These are phyloP conservation scores for Suillus lakei DNA, from an alignment of 768 basidiomycete species.

Conservation along the genomic window DNA sequence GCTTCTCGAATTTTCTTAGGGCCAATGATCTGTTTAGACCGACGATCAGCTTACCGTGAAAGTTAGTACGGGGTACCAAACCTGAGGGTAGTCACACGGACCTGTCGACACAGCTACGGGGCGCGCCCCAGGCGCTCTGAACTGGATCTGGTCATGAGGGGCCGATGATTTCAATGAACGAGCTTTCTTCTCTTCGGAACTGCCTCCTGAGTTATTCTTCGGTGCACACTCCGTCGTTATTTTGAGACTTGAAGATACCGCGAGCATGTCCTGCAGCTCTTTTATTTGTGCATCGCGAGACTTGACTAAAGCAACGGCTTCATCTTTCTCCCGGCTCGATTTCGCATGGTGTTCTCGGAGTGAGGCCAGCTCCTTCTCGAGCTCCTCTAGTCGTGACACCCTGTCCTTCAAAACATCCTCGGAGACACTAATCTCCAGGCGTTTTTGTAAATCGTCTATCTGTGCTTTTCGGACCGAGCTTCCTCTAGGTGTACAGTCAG, in stretches of 20 bases:
- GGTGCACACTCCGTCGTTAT: background rate
- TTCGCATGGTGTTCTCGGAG: background rate
- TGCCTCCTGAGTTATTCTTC: background rate
- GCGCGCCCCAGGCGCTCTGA: background rate
- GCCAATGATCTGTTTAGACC: background rate
- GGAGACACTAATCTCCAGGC: background rate
- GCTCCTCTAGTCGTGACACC: background rate
- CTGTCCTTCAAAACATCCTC: background rate
- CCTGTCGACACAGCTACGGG: background rate
- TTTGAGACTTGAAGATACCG: background rate
- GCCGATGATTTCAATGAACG: background rate
- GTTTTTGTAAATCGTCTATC: background rate
- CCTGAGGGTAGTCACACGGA: background rate
- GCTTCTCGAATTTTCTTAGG: background rate
- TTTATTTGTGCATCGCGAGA: background rate
- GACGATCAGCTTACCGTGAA: background rate
- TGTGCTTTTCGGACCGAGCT: background rate
- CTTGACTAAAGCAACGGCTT: slow-evolving; percentile 1
- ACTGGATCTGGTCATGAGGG: background rate
- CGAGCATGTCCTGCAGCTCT: background rate
- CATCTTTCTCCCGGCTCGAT: background rate
- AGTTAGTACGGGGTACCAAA: background rate
- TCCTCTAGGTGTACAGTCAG: background rate
- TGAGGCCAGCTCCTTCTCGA: background rate
- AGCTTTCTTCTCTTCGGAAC: background rate